These are phyloP conservation scores for Moesziomyces globuligerus DNA, from an alignment of 1,284 basidiomycete species.

Conservation along the genomic window DNA sequence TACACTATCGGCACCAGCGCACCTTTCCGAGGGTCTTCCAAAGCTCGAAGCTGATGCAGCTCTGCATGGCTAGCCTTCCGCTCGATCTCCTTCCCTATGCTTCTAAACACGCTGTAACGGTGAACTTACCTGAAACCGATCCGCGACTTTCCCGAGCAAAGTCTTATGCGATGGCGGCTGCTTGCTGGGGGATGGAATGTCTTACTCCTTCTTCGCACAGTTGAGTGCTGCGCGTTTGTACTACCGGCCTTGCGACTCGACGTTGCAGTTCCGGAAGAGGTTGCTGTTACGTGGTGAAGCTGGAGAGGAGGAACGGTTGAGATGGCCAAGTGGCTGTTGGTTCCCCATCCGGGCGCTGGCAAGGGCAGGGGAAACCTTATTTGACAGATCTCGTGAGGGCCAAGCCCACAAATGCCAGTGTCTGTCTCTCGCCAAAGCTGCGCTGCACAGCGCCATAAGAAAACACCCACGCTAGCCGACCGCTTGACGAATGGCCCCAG, in stretches of 20 bases:
- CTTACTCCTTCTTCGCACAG: conserved; percentile 3
- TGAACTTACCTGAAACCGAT: background rate
- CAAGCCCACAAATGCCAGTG: conserved; percentile 14
- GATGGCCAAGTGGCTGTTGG: background rate
- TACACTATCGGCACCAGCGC: background rate
- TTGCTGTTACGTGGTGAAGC: background rate
- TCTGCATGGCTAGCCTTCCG: background rate
- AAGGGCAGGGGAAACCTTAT: conserved; percentile 10
- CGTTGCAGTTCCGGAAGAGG: background rate
- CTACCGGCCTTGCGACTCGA: background rate
- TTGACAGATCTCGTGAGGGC: background rate
- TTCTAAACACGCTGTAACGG: background rate
- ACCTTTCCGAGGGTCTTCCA: background rate
- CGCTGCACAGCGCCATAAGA: background rate
- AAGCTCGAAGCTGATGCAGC: background rate
- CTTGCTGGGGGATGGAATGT: conserved; percentile 9
- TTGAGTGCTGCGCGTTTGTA: background rate
- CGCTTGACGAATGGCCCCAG: background rate
- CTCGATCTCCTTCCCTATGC: background rate
- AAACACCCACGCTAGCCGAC: conserved; percentile 11
- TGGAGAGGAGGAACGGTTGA: conserved; percentile 3
- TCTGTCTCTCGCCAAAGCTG: conserved; percentile 29
- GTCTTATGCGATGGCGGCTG: background rate
- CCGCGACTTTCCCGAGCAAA: conserved; percentile 2
- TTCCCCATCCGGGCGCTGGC: conserved; percentile 4